Conservation (phyloP, 768 basidiomycete species). For the Hypholoma sublateritium region DNA sequence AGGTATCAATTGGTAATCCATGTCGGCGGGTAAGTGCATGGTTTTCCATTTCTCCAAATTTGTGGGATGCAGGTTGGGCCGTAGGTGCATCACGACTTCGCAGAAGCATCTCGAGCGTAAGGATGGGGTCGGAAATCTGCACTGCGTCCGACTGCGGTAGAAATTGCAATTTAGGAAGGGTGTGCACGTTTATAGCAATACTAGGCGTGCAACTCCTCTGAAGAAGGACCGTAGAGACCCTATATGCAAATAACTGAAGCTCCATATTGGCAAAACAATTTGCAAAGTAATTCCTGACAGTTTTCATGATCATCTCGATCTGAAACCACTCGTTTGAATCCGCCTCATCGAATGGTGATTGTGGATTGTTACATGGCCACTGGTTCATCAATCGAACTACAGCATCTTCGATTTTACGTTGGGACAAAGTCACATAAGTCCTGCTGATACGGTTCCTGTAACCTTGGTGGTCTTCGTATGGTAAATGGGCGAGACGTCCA, state of each 20-base stretch:
- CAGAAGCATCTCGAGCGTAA: not conserved
- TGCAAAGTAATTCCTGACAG: conserved; percentile 11
- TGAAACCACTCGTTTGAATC: conserved; percentile 7
- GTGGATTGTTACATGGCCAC: conserved; percentile 12
- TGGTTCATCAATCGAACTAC: conserved; percentile 13
- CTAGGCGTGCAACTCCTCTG: not conserved
- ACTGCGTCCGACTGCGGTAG: not conserved
- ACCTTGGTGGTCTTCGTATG: not conserved
- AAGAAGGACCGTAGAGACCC: conserved; percentile 1
- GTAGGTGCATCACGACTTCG: not conserved
- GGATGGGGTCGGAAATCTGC: not conserved
- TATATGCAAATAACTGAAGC: conserved; percentile 6
- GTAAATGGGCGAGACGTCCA: not conserved
- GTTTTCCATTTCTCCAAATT: not conserved
- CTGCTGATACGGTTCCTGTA: not conserved
- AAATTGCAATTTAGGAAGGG: too few species aligned
- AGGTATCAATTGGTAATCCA: not conserved
- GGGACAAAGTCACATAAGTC: not conserved
- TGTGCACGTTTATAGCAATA: too few species aligned
- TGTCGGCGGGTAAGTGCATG: not conserved
- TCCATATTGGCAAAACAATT: conserved; percentile 15
- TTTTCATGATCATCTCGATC: conserved; percentile 4
- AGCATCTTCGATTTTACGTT: not conserved
- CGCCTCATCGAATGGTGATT: not conserved
- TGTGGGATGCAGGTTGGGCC: not conserved